phyloP scores from a whole-genome alignment of 2,329 filamentous ascomycete genomes.

The Metarhizium anisopliae region DNA sequence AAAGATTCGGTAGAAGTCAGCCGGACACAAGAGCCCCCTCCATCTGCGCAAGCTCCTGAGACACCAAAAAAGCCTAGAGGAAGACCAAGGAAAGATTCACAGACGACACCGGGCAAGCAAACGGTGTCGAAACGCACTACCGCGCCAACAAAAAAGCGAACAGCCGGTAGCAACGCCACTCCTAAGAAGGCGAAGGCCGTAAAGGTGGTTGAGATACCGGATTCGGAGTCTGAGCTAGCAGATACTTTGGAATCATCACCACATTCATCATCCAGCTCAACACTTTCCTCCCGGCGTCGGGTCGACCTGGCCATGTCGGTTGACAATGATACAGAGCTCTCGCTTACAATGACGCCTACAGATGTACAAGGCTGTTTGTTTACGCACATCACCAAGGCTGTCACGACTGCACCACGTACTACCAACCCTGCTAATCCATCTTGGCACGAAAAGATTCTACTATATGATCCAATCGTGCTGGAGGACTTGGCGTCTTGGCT shows the following conservation, averaged over 20 bases:
- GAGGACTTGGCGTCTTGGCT: conserved; percentile 82
- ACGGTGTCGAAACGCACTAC: not conserved
- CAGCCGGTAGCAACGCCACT: not conserved
- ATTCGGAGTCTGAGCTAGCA: conserved; percentile 36
- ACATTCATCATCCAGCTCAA: conserved; percentile 24
- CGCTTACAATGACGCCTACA: conserved; percentile 28
- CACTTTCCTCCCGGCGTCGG: conserved; percentile 34
- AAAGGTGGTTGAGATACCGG: conserved; percentile 37
- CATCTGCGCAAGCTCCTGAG: conserved; percentile 22
- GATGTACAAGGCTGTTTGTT: conserved; percentile 39
- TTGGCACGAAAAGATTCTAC: conserved; percentile 88
- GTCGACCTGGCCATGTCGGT: conserved; percentile 35
- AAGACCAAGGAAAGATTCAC: conserved; percentile 29
- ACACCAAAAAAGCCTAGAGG: conserved; percentile 30
- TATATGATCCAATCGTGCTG: conserved; percentile 84
- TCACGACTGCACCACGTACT: conserved; percentile 41
- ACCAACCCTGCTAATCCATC: conserved; percentile 45
- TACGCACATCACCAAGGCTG: conserved; percentile 43
- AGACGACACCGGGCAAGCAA: conserved; percentile 7
- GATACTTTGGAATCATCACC: conserved; percentile 21
- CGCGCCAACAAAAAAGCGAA: not conserved
- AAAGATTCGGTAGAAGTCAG: conserved; percentile 17
- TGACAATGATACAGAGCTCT: conserved; percentile 36
- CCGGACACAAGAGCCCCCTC: conserved; percentile 23
- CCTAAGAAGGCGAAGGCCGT: conserved; percentile 7